Percentiles rank a stretch among this genome's conserved stretches.
Conservation (phyloP, 768 basidiomycete species). For the Termitomyces sp. region DNA sequence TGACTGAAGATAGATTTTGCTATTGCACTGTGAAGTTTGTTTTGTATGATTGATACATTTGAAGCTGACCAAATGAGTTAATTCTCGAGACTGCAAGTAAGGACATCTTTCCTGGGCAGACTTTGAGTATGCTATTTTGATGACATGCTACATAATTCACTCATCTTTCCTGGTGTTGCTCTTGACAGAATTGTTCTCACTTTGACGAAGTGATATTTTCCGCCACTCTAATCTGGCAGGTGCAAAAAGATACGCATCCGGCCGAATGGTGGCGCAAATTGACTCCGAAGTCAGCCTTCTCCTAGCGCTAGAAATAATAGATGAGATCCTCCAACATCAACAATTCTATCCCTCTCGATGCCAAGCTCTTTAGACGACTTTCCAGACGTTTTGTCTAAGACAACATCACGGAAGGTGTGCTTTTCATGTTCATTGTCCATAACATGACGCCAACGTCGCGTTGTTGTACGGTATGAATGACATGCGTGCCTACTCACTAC, state of each 20-base stretch:
- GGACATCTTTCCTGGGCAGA: no score
- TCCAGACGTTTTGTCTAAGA: no score
- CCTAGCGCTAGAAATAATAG: not conserved
- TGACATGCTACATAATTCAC: no score
- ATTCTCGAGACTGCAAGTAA: not conserved
- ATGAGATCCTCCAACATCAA: not conserved
- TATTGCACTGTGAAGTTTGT: not conserved
- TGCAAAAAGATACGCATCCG: not conserved
- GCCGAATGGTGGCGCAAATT: not conserved
- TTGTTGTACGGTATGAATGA: not conserved
- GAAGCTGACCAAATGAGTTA: not conserved
- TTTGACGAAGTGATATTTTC: no score
- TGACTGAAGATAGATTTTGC: not conserved
- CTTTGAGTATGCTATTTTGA: no score
- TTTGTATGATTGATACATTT: not conserved
- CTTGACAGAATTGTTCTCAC: no score
- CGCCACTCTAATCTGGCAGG: conserved; percentile 42
- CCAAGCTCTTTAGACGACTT: not conserved
- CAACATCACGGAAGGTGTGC: not conserved
- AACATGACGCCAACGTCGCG: not conserved
- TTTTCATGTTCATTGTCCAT: not conserved
- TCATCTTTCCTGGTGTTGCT: no score
- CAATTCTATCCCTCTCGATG: not conserved
- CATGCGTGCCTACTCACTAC: not conserved
- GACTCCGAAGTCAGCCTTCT: not conserved